phyloP scores from a whole-genome alignment of 371 early-diverging fungal genomes.

The Rhizomucor miehei region DNA sequence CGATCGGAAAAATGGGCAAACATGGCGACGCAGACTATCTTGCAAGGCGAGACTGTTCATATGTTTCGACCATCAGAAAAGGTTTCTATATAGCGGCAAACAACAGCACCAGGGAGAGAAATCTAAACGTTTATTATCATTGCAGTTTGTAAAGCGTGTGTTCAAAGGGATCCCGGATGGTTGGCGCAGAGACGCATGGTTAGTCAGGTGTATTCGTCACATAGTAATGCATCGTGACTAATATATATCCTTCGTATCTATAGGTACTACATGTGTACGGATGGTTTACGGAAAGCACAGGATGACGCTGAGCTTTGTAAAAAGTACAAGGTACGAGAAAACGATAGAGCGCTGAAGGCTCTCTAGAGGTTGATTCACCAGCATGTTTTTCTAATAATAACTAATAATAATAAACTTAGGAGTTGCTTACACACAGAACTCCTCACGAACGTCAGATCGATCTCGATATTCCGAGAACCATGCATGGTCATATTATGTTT shows the following conservation, averaged over 20 bases:
- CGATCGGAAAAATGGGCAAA: slow-evolving; percentile 54
- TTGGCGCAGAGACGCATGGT: slow-evolving; percentile 67
- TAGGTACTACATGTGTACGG: slow-evolving; percentile 42
- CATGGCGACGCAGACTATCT: slow-evolving; percentile 42
- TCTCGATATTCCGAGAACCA: slow-evolving; percentile 62
- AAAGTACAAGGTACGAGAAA: slow-evolving; percentile 17
- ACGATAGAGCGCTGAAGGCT: too few species aligned
- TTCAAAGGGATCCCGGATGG: slow-evolving; percentile 68
- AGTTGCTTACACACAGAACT: slow-evolving; percentile 24
- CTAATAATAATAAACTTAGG: slow-evolving; percentile 5
- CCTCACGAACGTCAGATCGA: slow-evolving; percentile 65
- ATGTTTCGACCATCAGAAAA: slow-evolving; percentile 35
- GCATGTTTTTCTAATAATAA: not conserved
- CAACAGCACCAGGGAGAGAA: not conserved
- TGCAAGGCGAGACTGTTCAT: slow-evolving; percentile 37
- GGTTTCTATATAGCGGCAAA: slow-evolving; percentile 18
- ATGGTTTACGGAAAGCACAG: slow-evolving; percentile 16
- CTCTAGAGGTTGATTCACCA: too few species aligned
- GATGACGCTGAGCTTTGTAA: slow-evolving; percentile 15
- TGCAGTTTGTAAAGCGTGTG: slow-evolving; percentile 48
- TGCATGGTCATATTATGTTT: slow-evolving; percentile 67
- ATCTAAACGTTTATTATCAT: slow-evolving; percentile 1
- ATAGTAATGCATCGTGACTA: not conserved
- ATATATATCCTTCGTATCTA: not conserved
- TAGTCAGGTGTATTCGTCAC: slow-evolving; percentile 5